Conservation (phyloP, 345 rosid species). For the Bruguiera gymnorhiza region DNA sequence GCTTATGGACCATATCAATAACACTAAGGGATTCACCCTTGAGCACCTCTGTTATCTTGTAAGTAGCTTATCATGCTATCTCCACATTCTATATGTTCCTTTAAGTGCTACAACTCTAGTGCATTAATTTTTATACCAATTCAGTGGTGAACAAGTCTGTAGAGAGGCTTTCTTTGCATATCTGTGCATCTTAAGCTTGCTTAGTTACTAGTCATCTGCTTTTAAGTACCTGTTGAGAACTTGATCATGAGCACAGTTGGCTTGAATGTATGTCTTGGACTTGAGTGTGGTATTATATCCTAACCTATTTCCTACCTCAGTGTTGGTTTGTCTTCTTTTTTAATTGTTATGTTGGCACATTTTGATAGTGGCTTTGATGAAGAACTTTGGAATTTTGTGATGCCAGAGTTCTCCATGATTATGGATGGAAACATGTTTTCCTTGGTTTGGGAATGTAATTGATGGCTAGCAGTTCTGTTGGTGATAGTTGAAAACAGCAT, state of each 20-base stretch:
- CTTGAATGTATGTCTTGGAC: too few species aligned
- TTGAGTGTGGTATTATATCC: too few species aligned
- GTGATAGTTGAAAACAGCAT: background rate
- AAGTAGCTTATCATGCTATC: conserved; percentile 25
- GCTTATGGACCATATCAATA: conserved; percentile 91
- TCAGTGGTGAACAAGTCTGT: background rate
- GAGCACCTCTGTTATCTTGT: conserved; percentile 96
- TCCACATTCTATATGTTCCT: background rate
- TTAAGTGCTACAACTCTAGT: conserved; percentile 4
- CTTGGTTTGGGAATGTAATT: background rate
- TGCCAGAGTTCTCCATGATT: background rate
- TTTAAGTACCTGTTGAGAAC: too few species aligned
- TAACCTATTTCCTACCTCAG: background rate
- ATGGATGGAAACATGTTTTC: background rate
- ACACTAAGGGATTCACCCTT: conserved; percentile 83
- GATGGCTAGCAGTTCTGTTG: too few species aligned
- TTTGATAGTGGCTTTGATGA: background rate
- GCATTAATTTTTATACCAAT: background rate
- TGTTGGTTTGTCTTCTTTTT: background rate
- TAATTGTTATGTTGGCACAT: background rate
- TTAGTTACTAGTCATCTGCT: too few species aligned
- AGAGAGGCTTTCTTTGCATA: background rate
- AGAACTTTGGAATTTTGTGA: background rate
- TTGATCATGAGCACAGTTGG: too few species aligned
- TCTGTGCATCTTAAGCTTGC: background rate